Percentiles rank a stretch among this genome's conserved stretches.
Evolutionary conservation across 2,329 filamentous ascomycete species (phyloP).

Genomic region (Beauveria medogensis): DNA sequence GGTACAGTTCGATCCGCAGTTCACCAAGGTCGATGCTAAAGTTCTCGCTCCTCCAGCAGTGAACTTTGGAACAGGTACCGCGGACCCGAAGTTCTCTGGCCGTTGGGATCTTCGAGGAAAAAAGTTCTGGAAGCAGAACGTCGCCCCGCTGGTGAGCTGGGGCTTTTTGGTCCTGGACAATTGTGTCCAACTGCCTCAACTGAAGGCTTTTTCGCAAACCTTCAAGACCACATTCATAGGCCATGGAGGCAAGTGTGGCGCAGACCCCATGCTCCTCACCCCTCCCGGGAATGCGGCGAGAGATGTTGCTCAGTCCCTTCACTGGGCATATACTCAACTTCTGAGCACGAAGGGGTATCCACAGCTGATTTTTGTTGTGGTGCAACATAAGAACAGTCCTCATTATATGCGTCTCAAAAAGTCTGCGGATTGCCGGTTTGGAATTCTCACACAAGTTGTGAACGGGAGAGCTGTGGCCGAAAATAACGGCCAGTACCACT

Average conservation of each 20-base stretch:
- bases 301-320: constrained; percentile 43
- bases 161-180: constrained; percentile 59
- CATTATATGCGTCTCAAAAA: constrained; percentile 85
- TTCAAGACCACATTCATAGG: constrained; percentile 39
- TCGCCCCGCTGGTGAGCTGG: constrained; percentile 60
- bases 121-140: constrained; percentile 61
- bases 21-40: constrained; percentile 61
- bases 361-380: constrained; percentile 72
- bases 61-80: constrained; percentile 50
- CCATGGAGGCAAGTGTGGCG: constrained; percentile 40
- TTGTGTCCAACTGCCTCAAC: constrained; percentile 34
- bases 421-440: constrained; percentile 75
- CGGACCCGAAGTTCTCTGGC: constrained; percentile 58
- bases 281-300: constrained; percentile 25
- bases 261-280: constrained; percentile 27
- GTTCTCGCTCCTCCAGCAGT: constrained; percentile 65
- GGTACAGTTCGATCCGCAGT: constrained; percentile 55
- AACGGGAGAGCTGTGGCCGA: constrained; percentile 61
- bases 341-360: constrained; percentile 51
- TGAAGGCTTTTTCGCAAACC: constrained; percentile 25
- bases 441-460: constrained; percentile 78
- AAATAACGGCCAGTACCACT: constrained; percentile 74
- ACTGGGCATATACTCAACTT: constrained; percentile 34
- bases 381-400: constrained; percentile 61
- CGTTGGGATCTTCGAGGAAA: constrained; percentile 84